Base-by-base conservation (phyloP, 768 basidiomycete species). In the Collybiopsis confluens region DNA sequence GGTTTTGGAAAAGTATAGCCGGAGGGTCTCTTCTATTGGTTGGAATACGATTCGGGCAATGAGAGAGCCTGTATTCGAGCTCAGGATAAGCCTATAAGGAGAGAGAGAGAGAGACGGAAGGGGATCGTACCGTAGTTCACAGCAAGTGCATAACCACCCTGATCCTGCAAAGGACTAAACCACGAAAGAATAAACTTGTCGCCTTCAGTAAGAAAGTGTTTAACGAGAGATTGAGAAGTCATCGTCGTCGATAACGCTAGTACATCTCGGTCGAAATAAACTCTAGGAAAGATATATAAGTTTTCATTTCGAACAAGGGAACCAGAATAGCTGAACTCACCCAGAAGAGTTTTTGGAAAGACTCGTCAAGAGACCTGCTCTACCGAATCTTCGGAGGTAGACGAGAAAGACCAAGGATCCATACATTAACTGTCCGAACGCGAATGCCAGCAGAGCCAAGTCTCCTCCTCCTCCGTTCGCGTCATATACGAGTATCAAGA, bases 131-230 rank as follows among this genome's bases (percentile, higher is more conserved):
- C 97, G 65, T 98, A 99, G 68, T 98, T 98, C 36, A 89, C 87
- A 11, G 97, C 96, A 11, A 98, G 76, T 0, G 95, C 96, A 66
- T 97, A 98, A 1, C 93, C 95, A 3, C 92, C 96, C 68, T 98
- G 94, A 65, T 95, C 88, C 43, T 83, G 74, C 46, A 96, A 70
- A 27, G 88, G 85, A 55, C 92, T 93, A 62, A 92, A 83, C 65
- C 80, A 82, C 0, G 91, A 90, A 16, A 99, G 76, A 10, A 96
- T 79, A 41, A 98, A 72, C 62, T 97, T 92, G 67, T 99, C 97
- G 3, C 92, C 93, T 64, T 98, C 97, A 0, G 96, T 98, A 24
- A 99, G 73, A 58, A 98, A 80, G 67, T 98, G 97, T 67, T 99
- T 99, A 58, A 98, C 76, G 2, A 97, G 58, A 0, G 90, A 92